phyloP scores from a whole-genome alignment of 164 flowering plant genomes.

The Chloranthus sessilifolius region DNA sequence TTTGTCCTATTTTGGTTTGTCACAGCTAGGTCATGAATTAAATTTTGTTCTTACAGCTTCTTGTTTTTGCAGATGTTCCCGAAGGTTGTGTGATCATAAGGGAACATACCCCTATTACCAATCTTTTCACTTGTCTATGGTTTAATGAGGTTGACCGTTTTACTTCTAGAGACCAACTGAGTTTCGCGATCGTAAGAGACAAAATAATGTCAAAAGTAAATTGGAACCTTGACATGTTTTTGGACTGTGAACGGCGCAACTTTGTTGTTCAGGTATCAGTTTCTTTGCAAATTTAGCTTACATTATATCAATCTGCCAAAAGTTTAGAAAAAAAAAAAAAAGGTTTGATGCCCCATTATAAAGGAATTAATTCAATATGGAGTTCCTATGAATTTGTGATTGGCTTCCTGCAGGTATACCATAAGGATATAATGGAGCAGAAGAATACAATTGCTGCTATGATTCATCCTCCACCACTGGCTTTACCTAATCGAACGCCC shows the following conservation, averaged over 20 bases:
- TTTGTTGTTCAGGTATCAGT: conserved; percentile 82
- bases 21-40: conserved; percentile 4
- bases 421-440: conserved; percentile 66
- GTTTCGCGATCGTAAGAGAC: conserved; percentile 89
- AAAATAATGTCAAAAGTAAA: conserved; percentile 55
- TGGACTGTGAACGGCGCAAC: conserved; percentile 93
- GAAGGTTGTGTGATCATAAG: conserved; percentile 90
- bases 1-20: background rate
- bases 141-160: conserved; percentile 98
- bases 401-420: conserved; percentile 55
- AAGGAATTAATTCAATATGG: background rate
- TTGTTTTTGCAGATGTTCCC: conserved; percentile 72
- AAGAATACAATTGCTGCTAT: conserved; percentile 31
- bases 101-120: conserved; percentile 87
- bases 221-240: conserved; percentile 76
- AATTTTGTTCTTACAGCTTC: conserved; percentile 4
- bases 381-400: background rate
- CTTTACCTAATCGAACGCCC: conserved; percentile 1
- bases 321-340: too few species aligned
- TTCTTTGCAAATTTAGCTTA: background rate
- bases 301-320: too few species aligned
- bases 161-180: conserved; percentile 89
- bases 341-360: background rate
- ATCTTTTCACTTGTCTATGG: conserved; percentile 90
- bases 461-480: conserved; percentile 23